phyloP scores from a whole-genome alignment of 331 rosid genomes.

The Malus hybrid region DNA sequence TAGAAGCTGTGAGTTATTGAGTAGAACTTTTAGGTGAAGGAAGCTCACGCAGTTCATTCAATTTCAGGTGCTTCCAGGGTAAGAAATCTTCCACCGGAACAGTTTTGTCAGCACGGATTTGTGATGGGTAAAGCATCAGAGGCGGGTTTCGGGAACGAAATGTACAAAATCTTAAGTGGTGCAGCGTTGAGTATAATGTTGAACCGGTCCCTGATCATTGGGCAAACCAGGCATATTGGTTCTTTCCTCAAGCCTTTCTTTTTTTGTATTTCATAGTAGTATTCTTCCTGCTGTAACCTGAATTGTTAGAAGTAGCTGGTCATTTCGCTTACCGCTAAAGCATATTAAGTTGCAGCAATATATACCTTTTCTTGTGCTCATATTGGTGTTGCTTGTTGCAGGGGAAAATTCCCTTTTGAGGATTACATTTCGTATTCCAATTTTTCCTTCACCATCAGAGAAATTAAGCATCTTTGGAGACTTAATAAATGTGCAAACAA shows the following conservation, averaged over 20 bases:
- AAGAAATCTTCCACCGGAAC: constrained; percentile 60
- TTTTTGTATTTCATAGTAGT: neutral
- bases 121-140: constrained; percentile 86
- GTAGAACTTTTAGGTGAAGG: constrained; percentile 10
- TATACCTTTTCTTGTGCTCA: constrained; percentile 17
- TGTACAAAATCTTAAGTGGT: constrained; percentile 85
- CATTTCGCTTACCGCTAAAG: too few species aligned
- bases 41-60: constrained; percentile 11
- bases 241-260: constrained; percentile 83
- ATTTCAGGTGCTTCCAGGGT: constrained; percentile 79
- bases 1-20: neutral
- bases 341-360: neutral
- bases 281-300: neutral
- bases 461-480: constrained; percentile 93
- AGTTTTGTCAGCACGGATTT: constrained; percentile 84
- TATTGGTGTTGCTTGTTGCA: constrained; percentile 26
- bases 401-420: constrained; percentile 80
- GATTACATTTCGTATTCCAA: constrained; percentile 77
- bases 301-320: neutral
- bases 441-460: constrained; percentile 75
- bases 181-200: constrained; percentile 84
- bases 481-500: constrained; percentile 58
- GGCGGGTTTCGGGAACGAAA: constrained; percentile 98
- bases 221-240: constrained; percentile 99
- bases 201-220: constrained; percentile 94